Evolutionary conservation across 1,284 basidiomycete species (phyloP).

Genomic region (Tilletia setariae): DNA sequence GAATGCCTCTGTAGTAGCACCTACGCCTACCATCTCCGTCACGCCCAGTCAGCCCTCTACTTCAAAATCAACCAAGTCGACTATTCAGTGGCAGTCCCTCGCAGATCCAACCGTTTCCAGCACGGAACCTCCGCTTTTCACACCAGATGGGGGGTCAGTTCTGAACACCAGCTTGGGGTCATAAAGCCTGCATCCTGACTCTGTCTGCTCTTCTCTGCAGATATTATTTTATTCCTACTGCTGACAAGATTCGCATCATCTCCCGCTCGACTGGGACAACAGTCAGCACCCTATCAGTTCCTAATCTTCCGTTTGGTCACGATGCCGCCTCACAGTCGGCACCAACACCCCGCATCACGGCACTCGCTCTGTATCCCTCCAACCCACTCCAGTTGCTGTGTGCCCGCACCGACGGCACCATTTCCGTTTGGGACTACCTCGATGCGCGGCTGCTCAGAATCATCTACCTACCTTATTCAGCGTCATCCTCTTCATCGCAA

Average conservation of each 20-base stretch:
- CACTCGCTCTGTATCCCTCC: conserved; percentile 73
- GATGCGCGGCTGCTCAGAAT: conserved; percentile 73
- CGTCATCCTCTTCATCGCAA: neutral
- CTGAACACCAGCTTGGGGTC: neutral
- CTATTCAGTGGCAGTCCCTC: conserved; percentile 2
- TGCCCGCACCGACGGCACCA: conserved; percentile 73
- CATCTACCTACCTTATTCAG: conserved; percentile 28
- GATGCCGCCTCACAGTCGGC: neutral
- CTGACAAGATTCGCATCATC: conserved; percentile 1
- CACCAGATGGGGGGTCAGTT: neutral
- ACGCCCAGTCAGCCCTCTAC: neutral
- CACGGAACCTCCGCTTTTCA: conserved; percentile 4
- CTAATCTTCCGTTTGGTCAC: neutral
- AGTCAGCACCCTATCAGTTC: neutral
- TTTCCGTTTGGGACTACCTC: conserved; percentile 90
- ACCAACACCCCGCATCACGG: conserved; percentile 59
- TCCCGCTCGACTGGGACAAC: conserved; percentile 7
- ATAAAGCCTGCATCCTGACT: neutral
- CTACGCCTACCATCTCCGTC: neutral
- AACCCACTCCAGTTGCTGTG: conserved; percentile 88
- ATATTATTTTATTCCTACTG: neutral
- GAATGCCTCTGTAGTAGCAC: neutral
- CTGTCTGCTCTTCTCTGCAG: neutral
- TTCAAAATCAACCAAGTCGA: neutral
- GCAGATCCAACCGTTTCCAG: conserved; percentile 2